Evolutionary conservation across 2,329 filamentous ascomycete species (phyloP), one percentile per base, ranked within the genome.

Genomic region (Curvularia sp.): DNA sequence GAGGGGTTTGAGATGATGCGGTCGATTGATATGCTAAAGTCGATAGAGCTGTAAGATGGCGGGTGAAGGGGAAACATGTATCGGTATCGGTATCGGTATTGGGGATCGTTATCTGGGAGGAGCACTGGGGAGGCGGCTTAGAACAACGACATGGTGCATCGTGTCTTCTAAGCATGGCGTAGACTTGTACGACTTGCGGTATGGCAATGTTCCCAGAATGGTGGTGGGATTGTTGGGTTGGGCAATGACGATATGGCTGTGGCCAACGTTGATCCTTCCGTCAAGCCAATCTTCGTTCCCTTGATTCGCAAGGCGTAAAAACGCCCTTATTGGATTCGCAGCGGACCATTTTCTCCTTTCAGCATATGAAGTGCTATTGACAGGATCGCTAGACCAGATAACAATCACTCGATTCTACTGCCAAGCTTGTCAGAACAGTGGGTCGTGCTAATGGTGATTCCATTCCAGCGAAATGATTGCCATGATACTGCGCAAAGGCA

Each of bases 401-500:
- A 27, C 45, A 49, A 27, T 27, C 36, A 36, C 13, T 30, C 25
- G n/a, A 50, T 13, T 32, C 28, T 34, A 23, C 15, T 52, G 48
- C 48, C 53, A 56, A 56, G 53, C 4, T 9, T 28, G 19, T 49
- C 21, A 25, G 36, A 56, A 46, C 30, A 52, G 53, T 41, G 48
- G 53, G 53, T 38, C 38, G 43, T 1, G 4, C 43, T 10, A 15
- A 36, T 39, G 38, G 42, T 19, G 12, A 39, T 21, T 21, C 8
- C 21, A 27, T n/a, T 19, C 21, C 19, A 45, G 15, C 10, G 36
- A 32, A 28, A 27, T 30, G 34, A 27, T 25, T 52, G 30, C 48
- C 53, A 56, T 52, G 39, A 28, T 46, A 13, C 32, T 32, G 32
- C 18, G 53, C 39, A n/a, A n/a, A 52, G 48, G 53, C 19, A 56